A percentile compares a stretch with the other conserved stretches of the same genome.
phyloP scores from a whole-genome alignment of 371 early-diverging fungal species.

The Chytridiales sp. region DNA sequence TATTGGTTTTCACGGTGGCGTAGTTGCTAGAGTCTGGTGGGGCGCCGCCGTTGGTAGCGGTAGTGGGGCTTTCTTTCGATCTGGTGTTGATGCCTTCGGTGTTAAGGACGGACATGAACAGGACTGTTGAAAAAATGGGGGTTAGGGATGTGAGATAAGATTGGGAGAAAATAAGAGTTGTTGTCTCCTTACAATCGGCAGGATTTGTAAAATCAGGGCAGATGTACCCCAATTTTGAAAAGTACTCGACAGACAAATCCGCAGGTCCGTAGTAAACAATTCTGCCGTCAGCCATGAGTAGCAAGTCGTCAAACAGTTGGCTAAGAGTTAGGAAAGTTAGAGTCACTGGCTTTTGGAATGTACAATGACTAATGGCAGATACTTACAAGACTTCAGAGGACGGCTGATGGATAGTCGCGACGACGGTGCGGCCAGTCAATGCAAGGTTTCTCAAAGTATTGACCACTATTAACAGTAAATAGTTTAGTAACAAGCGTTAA shows the following conservation, averaged over 20 bases:
- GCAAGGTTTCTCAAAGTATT: constrained; percentile 27
- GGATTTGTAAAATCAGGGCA: constrained; percentile 67
- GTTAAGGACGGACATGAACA: constrained; percentile 37
- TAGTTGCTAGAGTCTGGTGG: neutral
- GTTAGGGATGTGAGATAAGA: neutral
- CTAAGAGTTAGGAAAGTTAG: neutral
- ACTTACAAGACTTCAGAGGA: constrained; percentile 32
- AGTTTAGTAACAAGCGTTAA: neutral
- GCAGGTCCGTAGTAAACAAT: constrained; percentile 27
- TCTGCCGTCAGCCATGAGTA: constrained; percentile 27
- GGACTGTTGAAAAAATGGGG: constrained; percentile 10
- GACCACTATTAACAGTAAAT: constrained; percentile 10
- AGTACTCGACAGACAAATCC: constrained; percentile 22
- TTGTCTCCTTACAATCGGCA: constrained; percentile 50
- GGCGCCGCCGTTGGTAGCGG: too few species aligned
- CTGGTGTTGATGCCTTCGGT: constrained; percentile 22
- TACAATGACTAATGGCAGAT: neutral
- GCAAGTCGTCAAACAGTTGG: constrained; percentile 32
- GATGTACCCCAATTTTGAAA: constrained; percentile 40
- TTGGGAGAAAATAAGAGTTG: neutral
- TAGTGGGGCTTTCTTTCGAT: neutral
- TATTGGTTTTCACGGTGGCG: neutral
- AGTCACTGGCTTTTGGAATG: neutral
- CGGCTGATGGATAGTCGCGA: constrained; percentile 34
- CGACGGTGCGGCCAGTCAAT: constrained; percentile 24